Base-by-base conservation (phyloP, 306 rosid genomes). In the Gynostemma pentaphyllum region DNA sequence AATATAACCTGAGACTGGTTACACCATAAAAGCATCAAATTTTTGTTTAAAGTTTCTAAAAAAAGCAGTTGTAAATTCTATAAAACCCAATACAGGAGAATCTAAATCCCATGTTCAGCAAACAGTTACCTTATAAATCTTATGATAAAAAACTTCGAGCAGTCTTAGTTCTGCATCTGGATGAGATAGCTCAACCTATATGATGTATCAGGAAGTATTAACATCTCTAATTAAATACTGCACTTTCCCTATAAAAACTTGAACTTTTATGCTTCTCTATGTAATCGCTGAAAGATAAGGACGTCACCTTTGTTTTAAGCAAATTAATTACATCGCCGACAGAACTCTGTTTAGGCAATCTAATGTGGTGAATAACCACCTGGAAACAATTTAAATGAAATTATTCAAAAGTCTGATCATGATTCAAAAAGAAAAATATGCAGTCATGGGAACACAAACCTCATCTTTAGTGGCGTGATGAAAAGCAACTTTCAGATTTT, bases 131-230 rank as follows among this genome's bases (percentile, higher is more conserved):
- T 91, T 91, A 66, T 91, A 91, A 47, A 91, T 91, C 78, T 85
- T 91, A 82, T 91, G 98, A 75, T 85, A 85, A 70, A 91, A 91
- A 76, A 88, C 96, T 74, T 91, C 98, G 18, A 91, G 83, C 71
- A 91, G 74, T 75, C 98, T 81, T 62, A 91, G 82, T 75, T 88
- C 96, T 9, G 92, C 98, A 67, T 82, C 69, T 16, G 90, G 87
- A 77, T 73, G 85, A 44, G 98, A 85, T 73, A 91, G 76, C 75
- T 88, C 98, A 26, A 88, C 95, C 98, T 91, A n/a, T n/a, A n/a
- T n/a, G n/a, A n/a, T n/a, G 92, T 75, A 74, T 71, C 46, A 64
- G 66, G 46, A 34, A 12, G 66, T 14, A 60, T 16, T 39, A 60
- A 40, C 1, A 60, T 60, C 49, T 37, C 36, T 39, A 59, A 59